Percentiles rank a stretch among this genome's conserved stretches.
Conservation (phyloP, 78 protist genomes). For the Dictyostelium purpureum region DNA sequence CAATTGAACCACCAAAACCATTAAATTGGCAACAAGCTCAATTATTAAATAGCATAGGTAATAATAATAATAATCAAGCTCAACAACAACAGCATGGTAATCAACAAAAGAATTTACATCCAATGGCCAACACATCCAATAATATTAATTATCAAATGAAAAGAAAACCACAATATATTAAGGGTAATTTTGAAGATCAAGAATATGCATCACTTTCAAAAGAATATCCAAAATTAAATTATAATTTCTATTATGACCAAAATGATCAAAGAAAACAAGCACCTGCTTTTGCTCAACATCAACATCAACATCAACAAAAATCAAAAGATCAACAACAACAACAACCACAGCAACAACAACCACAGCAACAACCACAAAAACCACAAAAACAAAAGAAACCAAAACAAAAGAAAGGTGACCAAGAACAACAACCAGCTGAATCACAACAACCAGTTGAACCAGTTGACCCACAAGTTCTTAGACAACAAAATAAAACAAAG, state of each 20-base stretch:
- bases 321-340: neutral
- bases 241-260: conserved; percentile 24
- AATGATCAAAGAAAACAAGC: conserved; percentile 10
- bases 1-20: neutral
- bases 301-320: neutral
- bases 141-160: conserved; percentile 20
- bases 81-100: neutral
- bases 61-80: neutral
- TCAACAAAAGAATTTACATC: neutral
- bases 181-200: neutral
- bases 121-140: neutral
- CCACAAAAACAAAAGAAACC: neutral
- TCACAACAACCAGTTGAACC: neutral
- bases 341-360: neutral
- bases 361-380: neutral
- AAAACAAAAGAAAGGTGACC: neutral
- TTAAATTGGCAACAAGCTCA: conserved; percentile 37
- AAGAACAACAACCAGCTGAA: neutral
- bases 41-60: neutral
- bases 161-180: neutral
- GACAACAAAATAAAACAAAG: neutral
- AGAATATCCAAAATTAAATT: neutral
- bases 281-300: neutral
- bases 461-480: neutral
- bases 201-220: neutral